A percentile compares a stretch with the other conserved stretches of the same genome.
Evolutionary conservation across 2,329 filamentous ascomycete species (phyloP).

Genomic region (Scopulariopsis brevicaulis): DNA sequence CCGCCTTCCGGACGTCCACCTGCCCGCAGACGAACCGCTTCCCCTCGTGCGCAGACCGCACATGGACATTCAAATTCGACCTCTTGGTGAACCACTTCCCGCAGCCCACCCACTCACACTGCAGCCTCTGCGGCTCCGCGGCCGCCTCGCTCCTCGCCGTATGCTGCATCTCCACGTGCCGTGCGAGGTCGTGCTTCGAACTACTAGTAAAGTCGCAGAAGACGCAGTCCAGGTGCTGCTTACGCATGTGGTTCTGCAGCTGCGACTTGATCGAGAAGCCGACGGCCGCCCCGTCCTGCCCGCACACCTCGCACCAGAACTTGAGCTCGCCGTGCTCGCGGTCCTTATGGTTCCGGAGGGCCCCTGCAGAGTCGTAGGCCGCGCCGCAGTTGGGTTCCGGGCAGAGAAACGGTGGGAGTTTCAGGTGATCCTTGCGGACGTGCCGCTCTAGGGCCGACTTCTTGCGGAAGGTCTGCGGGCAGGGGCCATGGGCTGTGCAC

Average conservation of each 20-base stretch:
- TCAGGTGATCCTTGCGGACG: slow-evolving; percentile 63
- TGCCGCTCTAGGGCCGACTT: slow-evolving; percentile 78
- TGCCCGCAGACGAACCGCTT: slow-evolving; percentile 70
- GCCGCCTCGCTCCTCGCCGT: slow-evolving; percentile 49
- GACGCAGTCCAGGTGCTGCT: slow-evolving; percentile 63
- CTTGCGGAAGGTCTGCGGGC: slow-evolving; percentile 74
- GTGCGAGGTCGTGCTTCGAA: slow-evolving; percentile 56
- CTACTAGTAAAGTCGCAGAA: slow-evolving; percentile 62
- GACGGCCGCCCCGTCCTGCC: slow-evolving; percentile 25
- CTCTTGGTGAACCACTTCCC: slow-evolving; percentile 68
- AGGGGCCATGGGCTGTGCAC: slow-evolving; percentile 60
- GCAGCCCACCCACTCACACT: slow-evolving; percentile 59
- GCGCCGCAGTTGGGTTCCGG: slow-evolving; percentile 46
- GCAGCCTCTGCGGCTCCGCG: slow-evolving; percentile 43
- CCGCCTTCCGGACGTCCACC: slow-evolving; percentile 19
- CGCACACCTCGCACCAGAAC: slow-evolving; percentile 71
- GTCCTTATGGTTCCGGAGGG: slow-evolving; percentile 60
- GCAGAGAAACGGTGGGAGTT: slow-evolving; percentile 62
- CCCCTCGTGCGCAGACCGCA: slow-evolving; percentile 67
- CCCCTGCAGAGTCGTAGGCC: slow-evolving; percentile 62
- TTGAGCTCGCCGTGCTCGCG: slow-evolving; percentile 57
- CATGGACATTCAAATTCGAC: slow-evolving; percentile 73
- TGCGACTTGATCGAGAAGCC: slow-evolving; percentile 63
- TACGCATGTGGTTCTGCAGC: slow-evolving; percentile 62
- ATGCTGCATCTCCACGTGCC: slow-evolving; percentile 71